A percentile compares a stretch with the other conserved stretches of the same genome.
phyloP scores from a whole-genome alignment of 106 monocot genomes.

The Allium cepa region DNA sequence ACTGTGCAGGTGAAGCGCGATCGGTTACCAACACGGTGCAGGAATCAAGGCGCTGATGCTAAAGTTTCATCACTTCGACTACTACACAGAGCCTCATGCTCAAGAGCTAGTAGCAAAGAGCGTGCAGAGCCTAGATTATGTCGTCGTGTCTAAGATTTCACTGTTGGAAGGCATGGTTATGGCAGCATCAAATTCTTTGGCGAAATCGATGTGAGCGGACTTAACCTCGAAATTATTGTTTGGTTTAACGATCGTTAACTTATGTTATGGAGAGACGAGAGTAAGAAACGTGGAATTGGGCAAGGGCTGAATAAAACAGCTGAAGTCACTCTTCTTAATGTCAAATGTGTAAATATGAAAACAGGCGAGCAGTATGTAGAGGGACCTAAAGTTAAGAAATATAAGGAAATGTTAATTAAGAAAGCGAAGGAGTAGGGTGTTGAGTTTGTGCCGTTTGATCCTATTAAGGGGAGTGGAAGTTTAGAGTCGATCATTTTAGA shows the following conservation, averaged over 20 bases:
- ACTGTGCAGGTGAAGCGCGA: slow-evolving; percentile 37
- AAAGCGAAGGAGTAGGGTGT: no score
- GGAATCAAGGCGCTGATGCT: slow-evolving; percentile 61
- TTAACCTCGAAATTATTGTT: slow-evolving; percentile 69
- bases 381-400: no score
- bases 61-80: slow-evolving; percentile 46
- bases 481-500: no score
- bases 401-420: no score
- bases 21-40: slow-evolving; percentile 40
- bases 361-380: no score
- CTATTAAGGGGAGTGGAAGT: no score
- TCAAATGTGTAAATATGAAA: no score
- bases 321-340: no score
- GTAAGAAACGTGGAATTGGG: no score
- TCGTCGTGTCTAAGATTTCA: slow-evolving; percentile 58
- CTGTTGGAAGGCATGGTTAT: slow-evolving; percentile 61
- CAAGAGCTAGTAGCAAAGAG: slow-evolving; percentile 82
- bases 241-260: slow-evolving; percentile 29
- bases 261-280: no score
- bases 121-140: slow-evolving; percentile 59
- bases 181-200: slow-evolving; percentile 78
- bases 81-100: slow-evolving; percentile 58
- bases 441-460: no score
- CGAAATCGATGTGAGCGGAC: slow-evolving; percentile 66
- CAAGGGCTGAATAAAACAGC: no score